Percentiles rank a stretch among this genome's conserved stretches.
Conservation (phyloP, 2,329 filamentous ascomycete genomes). For the Phialemonium atrogriseum region DNA sequence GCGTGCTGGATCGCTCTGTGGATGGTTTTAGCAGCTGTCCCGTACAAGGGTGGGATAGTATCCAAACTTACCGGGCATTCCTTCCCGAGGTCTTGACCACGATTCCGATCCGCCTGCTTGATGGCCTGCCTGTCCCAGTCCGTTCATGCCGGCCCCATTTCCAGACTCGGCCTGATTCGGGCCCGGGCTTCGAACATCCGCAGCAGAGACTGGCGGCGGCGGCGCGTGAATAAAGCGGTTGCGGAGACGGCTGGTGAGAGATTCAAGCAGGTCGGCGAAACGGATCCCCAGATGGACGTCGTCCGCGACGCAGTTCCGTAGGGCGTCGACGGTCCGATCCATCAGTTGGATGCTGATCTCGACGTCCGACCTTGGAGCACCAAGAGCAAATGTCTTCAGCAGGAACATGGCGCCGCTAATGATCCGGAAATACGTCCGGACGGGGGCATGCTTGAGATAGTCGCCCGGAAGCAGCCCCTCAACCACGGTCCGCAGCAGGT, state of each 20-base stretch:
- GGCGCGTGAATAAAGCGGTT: constrained; percentile 65
- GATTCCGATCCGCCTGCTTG: constrained; percentile 10
- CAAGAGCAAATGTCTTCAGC: constrained; percentile 75
- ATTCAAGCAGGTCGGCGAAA: constrained; percentile 76
- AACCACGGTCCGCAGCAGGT: constrained; percentile 68
- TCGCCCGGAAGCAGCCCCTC: constrained; percentile 66
- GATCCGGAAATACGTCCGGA: constrained; percentile 79
- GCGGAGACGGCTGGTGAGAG: constrained; percentile 64
- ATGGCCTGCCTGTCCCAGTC: constrained; percentile 6
- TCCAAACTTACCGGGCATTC: constrained; percentile 25
- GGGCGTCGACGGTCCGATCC: constrained; percentile 64
- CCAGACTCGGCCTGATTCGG: constrained; percentile 18
- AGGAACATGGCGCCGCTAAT: constrained; percentile 80
- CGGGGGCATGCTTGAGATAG: constrained; percentile 74
- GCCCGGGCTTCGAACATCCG: constrained; percentile 19
- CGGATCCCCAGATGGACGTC: constrained; percentile 80
- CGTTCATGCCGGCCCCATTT: constrained; percentile 9
- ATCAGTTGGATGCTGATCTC: constrained; percentile 67
- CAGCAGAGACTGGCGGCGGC: constrained; percentile 25
- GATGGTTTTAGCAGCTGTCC: constrained; percentile 7
- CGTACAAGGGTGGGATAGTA: neutral
- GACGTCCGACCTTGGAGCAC: constrained; percentile 70
- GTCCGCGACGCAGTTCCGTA: constrained; percentile 73
- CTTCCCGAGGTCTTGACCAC: constrained; percentile 29
- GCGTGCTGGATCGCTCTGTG: constrained; percentile 30